Base-by-base conservation (phyloP, 1,284 basidiomycete genomes). In the Ceratobasidium sp. region DNA sequence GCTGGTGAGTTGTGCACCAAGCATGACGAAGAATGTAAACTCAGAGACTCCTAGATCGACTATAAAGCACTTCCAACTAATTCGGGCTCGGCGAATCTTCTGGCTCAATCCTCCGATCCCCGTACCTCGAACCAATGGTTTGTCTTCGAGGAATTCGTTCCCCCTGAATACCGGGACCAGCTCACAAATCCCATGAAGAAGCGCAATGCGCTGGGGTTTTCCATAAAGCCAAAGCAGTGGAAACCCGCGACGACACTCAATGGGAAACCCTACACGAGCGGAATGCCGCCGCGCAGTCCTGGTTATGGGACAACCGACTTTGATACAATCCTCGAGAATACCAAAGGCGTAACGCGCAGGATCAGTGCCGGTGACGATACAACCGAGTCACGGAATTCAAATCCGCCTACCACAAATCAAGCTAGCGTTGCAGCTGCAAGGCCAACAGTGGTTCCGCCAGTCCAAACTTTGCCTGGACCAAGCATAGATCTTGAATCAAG, bases 111-210 rank as follows among this genome's bases (percentile, higher is more conserved):
- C 6, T 79, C 81, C 1, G 91, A 92, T 81, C 91, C 90, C 0
- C 87, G 91, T 20, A 89, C 87, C 0, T 84, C 88, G 14, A 85
- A 88, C 0, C 88, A 90, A 0, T 88, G 94, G 60, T 89, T 96
- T 73, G 86, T 97, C 6, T 96, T 94, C 81, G 95, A 97, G 84
- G 95, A 96, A 82, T 94, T 94, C 78, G 93, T 97, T 3, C 95
- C 95, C 0, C 85, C 91, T 66, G 94, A 96, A 81, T 96, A 96
- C 81, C 89, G 94, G 46, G 89, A 93, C 77, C 91, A 93, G 78
- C 88, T 97, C 0, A 89, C 90, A 10, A 83, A 86, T 69, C 87
- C 86, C 3, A 84, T 84, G 78, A 82, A 83, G 75, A 85, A 85
- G 78, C 83, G 83, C 77, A 80, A 82, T 10, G 80, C 82, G 14